These are phyloP conservation scores for Claviceps capensis DNA, from an alignment of 2,329 filamentous ascomycete genomes.

Conservation along the genomic window DNA sequence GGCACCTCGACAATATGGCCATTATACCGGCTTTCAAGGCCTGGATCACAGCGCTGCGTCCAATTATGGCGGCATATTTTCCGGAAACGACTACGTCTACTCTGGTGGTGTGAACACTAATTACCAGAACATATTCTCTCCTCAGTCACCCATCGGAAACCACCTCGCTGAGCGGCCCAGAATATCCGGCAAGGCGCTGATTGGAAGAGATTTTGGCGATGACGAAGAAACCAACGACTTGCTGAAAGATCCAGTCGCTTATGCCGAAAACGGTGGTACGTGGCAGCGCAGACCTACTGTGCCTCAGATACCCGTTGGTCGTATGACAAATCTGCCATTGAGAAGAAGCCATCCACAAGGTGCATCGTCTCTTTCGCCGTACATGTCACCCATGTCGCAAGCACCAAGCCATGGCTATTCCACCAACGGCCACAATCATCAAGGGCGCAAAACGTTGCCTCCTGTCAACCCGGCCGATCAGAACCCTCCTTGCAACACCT, in stretches of 20 bases:
- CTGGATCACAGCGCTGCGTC: slow-evolving; percentile 46
- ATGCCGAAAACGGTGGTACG: slow-evolving; percentile 44
- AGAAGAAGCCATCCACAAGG: slow-evolving; percentile 42
- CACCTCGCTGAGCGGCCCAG: slow-evolving; percentile 48
- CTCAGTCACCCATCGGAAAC: slow-evolving; percentile 60
- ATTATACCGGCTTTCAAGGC: slow-evolving; percentile 50
- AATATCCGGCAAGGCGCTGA: slow-evolving; percentile 55
- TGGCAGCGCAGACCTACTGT: slow-evolving; percentile 53
- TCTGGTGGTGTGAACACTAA: slow-evolving; percentile 40
- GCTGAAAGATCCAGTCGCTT: slow-evolving; percentile 58
- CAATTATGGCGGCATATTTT: slow-evolving; percentile 39
- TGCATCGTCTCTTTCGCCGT: slow-evolving; percentile 40
- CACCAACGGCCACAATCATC: slow-evolving; percentile 38
- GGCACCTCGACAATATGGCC: slow-evolving; percentile 37
- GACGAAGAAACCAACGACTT: slow-evolving; percentile 59
- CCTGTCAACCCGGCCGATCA: slow-evolving; percentile 89
- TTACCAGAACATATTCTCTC: slow-evolving; percentile 54
- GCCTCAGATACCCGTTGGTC: slow-evolving; percentile 54
- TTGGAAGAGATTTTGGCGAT: slow-evolving; percentile 50
- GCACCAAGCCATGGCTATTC: slow-evolving; percentile 17
- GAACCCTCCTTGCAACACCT: slow-evolving; percentile 92
- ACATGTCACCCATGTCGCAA: slow-evolving; percentile 41
- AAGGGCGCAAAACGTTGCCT: slow-evolving; percentile 52
- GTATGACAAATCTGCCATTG: slow-evolving; percentile 57
- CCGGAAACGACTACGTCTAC: slow-evolving; percentile 44